These are phyloP conservation scores for Colletotrichum melonis DNA, from an alignment of 2,329 filamentous ascomycete species.

Conservation along the genomic window DNA sequence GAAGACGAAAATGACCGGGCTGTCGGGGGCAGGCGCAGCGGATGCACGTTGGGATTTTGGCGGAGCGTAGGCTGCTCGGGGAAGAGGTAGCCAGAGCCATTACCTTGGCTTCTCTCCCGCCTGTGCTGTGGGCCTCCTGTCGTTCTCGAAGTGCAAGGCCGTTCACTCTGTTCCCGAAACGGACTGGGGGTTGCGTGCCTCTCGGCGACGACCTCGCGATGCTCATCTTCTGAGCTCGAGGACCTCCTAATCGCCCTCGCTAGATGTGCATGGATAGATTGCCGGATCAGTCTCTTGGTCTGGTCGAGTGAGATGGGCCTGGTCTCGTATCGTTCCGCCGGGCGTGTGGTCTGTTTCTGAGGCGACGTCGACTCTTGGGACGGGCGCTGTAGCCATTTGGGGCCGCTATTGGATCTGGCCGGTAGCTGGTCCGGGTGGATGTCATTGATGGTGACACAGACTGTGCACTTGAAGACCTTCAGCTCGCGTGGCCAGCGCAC, in stretches of 20 bases:
- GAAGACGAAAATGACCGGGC: conserved; percentile 58
- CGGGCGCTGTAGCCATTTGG: conserved; percentile 35
- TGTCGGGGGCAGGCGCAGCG: conserved; percentile 39
- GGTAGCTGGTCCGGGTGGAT: conserved; percentile 49
- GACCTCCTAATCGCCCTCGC: conserved; percentile 41
- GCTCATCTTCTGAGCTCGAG: conserved; percentile 33
- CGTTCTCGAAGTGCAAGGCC: conserved; percentile 3
- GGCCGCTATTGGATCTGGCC: conserved; percentile 22
- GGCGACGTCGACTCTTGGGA: conserved; percentile 29
- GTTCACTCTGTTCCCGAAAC: background rate
- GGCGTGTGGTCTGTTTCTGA: conserved; percentile 20
- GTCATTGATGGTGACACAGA: conserved; percentile 88
- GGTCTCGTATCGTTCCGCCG: conserved; percentile 25
- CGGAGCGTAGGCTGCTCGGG: conserved; percentile 52
- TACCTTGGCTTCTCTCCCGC: conserved; percentile 25
- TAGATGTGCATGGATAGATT: conserved; percentile 53
- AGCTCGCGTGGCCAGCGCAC: conserved; percentile 83
- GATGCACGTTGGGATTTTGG: conserved; percentile 40
- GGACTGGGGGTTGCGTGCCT: background rate
- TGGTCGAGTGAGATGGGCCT: conserved; percentile 66
- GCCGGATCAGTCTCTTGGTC: conserved; percentile 62
- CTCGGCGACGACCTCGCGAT: conserved; percentile 4
- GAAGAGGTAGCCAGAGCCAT: conserved; percentile 42
- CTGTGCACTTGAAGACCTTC: conserved; percentile 82
- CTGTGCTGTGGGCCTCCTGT: conserved; percentile 1